Evolutionary conservation across 495 filamentous ascomycete genomes (phyloP).

Genomic region (Poronia punctata): DNA sequence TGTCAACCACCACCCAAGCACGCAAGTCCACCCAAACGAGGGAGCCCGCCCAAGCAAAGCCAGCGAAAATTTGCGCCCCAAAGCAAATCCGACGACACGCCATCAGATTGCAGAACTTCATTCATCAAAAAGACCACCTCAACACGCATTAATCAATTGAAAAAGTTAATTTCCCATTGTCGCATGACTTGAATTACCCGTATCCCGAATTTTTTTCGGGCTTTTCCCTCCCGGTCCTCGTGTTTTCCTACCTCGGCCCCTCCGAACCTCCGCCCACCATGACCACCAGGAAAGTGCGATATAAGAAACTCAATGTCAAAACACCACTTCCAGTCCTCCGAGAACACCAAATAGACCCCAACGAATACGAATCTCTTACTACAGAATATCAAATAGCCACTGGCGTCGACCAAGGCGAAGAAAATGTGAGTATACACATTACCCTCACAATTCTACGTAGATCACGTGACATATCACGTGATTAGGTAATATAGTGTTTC

Average conservation of each 20-base stretch:
- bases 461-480: slow-evolving; percentile 37
- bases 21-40: slow-evolving; percentile 7
- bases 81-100: slow-evolving; percentile 57
- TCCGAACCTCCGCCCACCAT: slow-evolving; percentile 47
- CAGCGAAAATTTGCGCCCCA: slow-evolving; percentile 37
- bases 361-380: slow-evolving; percentile 49
- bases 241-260: slow-evolving; percentile 29
- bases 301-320: slow-evolving; percentile 87
- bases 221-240: slow-evolving; percentile 41
- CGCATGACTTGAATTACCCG: slow-evolving; percentile 48
- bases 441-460: slow-evolving; percentile 34
- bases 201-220: slow-evolving; percentile 36
- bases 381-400: slow-evolving; percentile 72
- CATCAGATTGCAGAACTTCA: slow-evolving; percentile 48
- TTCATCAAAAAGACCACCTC: slow-evolving; percentile 53
- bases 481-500: too few species aligned
- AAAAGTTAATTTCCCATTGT: slow-evolving; percentile 49
- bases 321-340: slow-evolving; percentile 76
- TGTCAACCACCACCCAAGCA: not conserved
- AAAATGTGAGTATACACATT: slow-evolving; percentile 69
- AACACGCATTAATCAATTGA: slow-evolving; percentile 41
- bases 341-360: slow-evolving; percentile 84
- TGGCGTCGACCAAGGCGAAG: slow-evolving; percentile 92
- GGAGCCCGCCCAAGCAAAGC: slow-evolving; percentile 25
- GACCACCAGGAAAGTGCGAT: slow-evolving; percentile 66